These are phyloP conservation scores for Petunia secreta DNA, from an alignment of 257 asterid genomes.

Conservation along the genomic window DNA sequence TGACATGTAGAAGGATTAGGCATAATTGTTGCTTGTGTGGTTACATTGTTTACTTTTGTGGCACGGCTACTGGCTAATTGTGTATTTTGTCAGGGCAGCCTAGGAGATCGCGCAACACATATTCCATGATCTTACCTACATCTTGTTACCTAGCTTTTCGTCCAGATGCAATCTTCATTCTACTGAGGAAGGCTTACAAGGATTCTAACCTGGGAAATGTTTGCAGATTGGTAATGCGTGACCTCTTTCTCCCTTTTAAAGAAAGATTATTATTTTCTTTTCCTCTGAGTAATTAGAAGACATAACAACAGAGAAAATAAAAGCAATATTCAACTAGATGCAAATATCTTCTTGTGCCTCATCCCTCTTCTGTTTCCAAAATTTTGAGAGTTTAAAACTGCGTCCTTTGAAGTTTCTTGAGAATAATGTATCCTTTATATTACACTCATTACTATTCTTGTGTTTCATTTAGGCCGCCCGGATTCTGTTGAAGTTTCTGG, in stretches of 20 bases:
- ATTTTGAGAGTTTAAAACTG: not conserved
- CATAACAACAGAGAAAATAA: conserved; percentile 14
- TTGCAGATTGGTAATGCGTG: conserved; percentile 73
- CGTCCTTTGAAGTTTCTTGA: conserved; percentile 7
- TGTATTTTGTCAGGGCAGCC: conserved; percentile 62
- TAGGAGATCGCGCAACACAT: conserved; percentile 72
- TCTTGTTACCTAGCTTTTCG: conserved; percentile 78
- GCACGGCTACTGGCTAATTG: conserved; percentile 33
- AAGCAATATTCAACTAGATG: not conserved
- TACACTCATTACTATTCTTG: conserved; percentile 13
- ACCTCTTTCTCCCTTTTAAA: conserved; percentile 20
- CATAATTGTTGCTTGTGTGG: not conserved
- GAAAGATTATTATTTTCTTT: not conserved
- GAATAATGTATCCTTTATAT: not conserved
- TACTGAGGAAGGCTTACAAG: conserved; percentile 85
- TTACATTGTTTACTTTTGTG: conserved; percentile 13
- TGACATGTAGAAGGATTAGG: conserved; percentile 1
- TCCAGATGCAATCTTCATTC: conserved; percentile 71
- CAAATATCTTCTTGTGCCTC: conserved; percentile 10
- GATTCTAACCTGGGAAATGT: conserved; percentile 74
- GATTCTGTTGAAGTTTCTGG: conserved; percentile 61
- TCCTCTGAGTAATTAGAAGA: conserved; percentile 12
- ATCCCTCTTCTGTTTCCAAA: conserved; percentile 19
- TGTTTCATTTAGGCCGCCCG: conserved; percentile 65
- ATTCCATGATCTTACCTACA: conserved; percentile 52